Evolutionary conservation across 2,329 filamentous ascomycete genomes (phyloP), one percentile per base, ranked within the genome.

Genomic region (Fusarium sp.): DNA sequence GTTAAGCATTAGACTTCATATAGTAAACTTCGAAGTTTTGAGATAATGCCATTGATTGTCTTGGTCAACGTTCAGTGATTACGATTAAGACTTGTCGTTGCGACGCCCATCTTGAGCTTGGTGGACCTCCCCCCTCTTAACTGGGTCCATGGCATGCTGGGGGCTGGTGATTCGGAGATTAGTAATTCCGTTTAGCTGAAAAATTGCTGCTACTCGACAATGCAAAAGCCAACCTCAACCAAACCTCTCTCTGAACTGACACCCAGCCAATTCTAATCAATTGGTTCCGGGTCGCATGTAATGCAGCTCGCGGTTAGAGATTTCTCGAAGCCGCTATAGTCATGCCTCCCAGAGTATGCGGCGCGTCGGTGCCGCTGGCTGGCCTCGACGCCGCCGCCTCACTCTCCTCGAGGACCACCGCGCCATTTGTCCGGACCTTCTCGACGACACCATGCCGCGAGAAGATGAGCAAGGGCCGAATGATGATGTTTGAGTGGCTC

Each of bases 401-500:
- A n/a, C 46, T 70, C 34, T 62, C 57, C 40, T 63, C 62, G n/a
- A 55, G 61, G 65, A 51, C 27, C 36, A 16, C 56, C 27, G 57
- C 69, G 18, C 58, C 70, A 11, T 73, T 76, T 31, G 56, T 62
- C 58, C 78, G 79, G 54, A 64, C 74, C 46, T 83, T 84, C 65
- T 81, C 80, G 58, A 79, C 81, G 42, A 83, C 82, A 20, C 72
- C 77, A 56, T 77, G 77, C 51, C 76, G 73, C 42, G 75, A 77
- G 58, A 81, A 82, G 74, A 79, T 78, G 73, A 79, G 77, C 58
- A 75, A 75, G 57, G 70, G 66, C 29, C 81, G 82, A 9, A 76
- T 77, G 62, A 62, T 65, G 34, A 83, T 84, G 77, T 77, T 78
- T 27, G 62, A 75, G 4, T 85, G 81, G 81, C 64, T 81, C 29